Base-by-base conservation (phyloP, 2,329 filamentous ascomycete species). In the Cordyceps cicadae region DNA sequence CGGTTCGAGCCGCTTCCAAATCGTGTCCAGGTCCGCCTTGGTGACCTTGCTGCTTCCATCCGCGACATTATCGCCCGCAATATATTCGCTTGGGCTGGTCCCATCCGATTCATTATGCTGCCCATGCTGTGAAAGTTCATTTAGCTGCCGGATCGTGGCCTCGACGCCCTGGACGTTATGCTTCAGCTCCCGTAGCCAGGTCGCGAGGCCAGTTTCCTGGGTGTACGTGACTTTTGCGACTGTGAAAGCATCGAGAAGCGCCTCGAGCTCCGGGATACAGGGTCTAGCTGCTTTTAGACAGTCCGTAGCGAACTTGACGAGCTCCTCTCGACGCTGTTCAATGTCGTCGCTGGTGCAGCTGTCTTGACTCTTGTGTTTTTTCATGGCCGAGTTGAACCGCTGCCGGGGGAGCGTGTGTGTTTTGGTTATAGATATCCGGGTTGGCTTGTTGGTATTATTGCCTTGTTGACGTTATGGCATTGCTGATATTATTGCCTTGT, bases 1-100 rank as follows among this genome's bases (percentile, higher is more conserved):
- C 6, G 66, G 63, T 12, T 72, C 67, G 7, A 72, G 61, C 26
- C 63, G 68, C 11, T 62, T 62, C 19, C 53, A 61, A 2, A 67
- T 21, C 5, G 49, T 45, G 24, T 60, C 63, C 34, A 69, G 52
- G 3, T 58, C 43, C 5, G 62, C 52, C 5, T 60, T 62, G 19
- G 12, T 29, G 34, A 8, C 39, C 1, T 21, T 17, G 5, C 34
- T 41, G 11, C 19, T n/a, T 3, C 9, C 9, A n/a, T 21, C n/a
- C 2, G 7, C 43, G 17, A n/a, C n/a, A 21, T 19, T 19, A 19
- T n/a, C 19, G 29, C 29, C 7, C 5, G 5, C 5, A 7, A 7
- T 8, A 1, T 7, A 7, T 29, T 29, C 29, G 29, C 29, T 29
- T 29, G 5, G 29, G 7, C 29, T 8, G 6, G 3, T 29, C 1